Evolutionary conservation across 805 yeast species (phyloP).

Genomic region (Myxozyma nipponensis): DNA sequence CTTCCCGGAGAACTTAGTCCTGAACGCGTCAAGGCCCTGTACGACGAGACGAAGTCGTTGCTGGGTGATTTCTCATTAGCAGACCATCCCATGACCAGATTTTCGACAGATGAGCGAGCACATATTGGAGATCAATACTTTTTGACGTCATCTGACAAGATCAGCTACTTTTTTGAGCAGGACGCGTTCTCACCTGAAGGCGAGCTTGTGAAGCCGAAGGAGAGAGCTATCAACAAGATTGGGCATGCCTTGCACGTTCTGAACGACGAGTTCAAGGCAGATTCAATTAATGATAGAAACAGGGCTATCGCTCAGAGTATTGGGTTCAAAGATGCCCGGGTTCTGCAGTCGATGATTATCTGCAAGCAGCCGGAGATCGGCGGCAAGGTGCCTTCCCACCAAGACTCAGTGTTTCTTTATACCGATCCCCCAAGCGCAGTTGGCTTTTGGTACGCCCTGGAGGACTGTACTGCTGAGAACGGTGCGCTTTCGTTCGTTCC

Average conservation of each 20-base stretch:
- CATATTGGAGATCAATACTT: constrained; percentile 76
- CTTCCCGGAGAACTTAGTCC: constrained; percentile 51
- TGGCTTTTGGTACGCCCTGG: constrained; percentile 80
- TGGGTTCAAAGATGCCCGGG: constrained; percentile 59
- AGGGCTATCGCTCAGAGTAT: constrained; percentile 50
- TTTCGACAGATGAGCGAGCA: constrained; percentile 52
- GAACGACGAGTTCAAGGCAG: constrained; percentile 46
- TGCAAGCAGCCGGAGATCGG: constrained; percentile 74
- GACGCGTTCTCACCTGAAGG: constrained; percentile 60
- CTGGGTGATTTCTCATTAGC: constrained; percentile 49
- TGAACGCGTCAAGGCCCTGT: constrained; percentile 42
- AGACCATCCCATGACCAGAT: constrained; percentile 65
- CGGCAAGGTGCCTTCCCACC: constrained; percentile 72
- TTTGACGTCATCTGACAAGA: constrained; percentile 62
- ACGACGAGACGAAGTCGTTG: constrained; percentile 45
- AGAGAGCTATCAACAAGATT: constrained; percentile 64
- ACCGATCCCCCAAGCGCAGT: constrained; percentile 68
- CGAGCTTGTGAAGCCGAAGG: constrained; percentile 50
- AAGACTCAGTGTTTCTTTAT: constrained; percentile 68
- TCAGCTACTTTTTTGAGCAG: constrained; percentile 65
- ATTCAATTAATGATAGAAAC: constrained; percentile 53
- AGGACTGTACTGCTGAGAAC: constrained; percentile 61
- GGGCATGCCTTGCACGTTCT: constrained; percentile 72
- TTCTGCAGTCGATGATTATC: constrained; percentile 73
- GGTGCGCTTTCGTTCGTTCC: constrained; percentile 70